Conservation (phyloP, 23 red algal genomes). For the Gracilaria gracilis region DNA sequence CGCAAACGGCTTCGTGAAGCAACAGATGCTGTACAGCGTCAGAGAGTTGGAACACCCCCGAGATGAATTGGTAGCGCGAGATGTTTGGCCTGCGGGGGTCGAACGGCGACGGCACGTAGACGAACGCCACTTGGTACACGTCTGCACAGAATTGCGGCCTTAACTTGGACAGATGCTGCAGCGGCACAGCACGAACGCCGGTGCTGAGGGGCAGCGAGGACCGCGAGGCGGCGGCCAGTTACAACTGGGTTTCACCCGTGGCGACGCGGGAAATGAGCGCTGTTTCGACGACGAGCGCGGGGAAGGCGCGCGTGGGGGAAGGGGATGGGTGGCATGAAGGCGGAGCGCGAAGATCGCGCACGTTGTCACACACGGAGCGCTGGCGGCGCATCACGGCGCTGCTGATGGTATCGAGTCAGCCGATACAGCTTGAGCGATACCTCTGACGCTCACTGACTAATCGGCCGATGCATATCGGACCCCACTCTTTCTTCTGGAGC, state of each 20-base stretch:
- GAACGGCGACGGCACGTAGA: background rate
- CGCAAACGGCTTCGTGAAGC: too few species aligned
- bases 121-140: background rate
- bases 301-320: too few species aligned
- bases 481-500: too few species aligned
- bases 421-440: too few species aligned
- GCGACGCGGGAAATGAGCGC: background rate
- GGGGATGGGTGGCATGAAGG: too few species aligned
- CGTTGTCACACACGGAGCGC: too few species aligned
- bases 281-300: conserved; percentile 21
- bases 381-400: too few species aligned
- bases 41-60: background rate
- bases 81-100: background rate
- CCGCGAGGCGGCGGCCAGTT: background rate
- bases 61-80: background rate
- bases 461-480: too few species aligned
- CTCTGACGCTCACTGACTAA: too few species aligned
- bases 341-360: too few species aligned
- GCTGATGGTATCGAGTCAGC: too few species aligned
- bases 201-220: background rate
- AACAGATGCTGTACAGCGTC: too few species aligned
- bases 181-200: background rate
- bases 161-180: background rate
- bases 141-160: background rate
- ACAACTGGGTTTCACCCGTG: background rate